phyloP scores from a whole-genome alignment of 73 alveolate genomes.

The Paramecium sexaurelia region DNA sequence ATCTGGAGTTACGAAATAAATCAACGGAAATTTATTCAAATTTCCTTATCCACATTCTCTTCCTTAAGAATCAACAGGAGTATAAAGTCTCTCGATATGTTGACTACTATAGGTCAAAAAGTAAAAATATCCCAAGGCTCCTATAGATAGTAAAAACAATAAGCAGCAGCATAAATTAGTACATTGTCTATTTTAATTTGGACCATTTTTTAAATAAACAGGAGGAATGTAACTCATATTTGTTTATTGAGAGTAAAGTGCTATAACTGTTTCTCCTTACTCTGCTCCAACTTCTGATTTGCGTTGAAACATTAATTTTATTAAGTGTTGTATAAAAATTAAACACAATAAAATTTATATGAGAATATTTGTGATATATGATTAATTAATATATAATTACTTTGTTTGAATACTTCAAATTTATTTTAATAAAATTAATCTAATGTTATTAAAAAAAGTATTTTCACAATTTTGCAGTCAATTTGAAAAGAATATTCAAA shows the following conservation, averaged over 20 bases:
- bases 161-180: constrained; percentile 32
- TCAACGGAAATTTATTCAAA: constrained; percentile 53
- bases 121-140: constrained; percentile 10
- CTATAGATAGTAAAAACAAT: not conserved
- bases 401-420: too few relatives aligned
- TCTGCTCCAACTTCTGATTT: constrained; percentile 18
- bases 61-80: constrained; percentile 47
- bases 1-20: constrained; percentile 47
- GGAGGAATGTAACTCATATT: constrained; percentile 35
- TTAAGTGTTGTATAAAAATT: not conserved
- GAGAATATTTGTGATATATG: not conserved
- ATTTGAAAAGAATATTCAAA: not conserved
- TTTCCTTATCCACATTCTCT: constrained; percentile 28
- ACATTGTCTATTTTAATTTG: not conserved
- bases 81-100: not conserved
- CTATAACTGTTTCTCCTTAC: constrained; percentile 25
- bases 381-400: too few relatives aligned
- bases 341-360: not conserved
- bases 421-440: not conserved
- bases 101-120: not conserved
- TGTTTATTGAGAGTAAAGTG: not conserved
- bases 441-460: not conserved
- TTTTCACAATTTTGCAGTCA: not conserved
- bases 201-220: constrained; percentile 33
- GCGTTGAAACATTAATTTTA: not conserved